Conservation (phyloP, 495 filamentous ascomycete species). For the Rostrohypoxylon terebratum region DNA sequence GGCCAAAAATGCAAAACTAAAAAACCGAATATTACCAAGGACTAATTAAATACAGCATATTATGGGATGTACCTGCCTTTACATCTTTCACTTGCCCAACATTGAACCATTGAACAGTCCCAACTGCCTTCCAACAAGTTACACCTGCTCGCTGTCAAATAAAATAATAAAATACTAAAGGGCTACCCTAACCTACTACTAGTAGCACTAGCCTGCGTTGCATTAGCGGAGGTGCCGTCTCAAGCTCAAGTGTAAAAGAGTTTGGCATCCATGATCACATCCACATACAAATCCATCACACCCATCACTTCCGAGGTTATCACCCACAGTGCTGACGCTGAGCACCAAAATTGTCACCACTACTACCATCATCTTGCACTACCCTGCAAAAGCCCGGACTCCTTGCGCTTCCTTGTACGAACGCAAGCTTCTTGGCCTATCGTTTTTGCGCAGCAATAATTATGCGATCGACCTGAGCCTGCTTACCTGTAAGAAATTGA, state of each 20-base stretch:
- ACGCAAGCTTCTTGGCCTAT: conserved; percentile 28
- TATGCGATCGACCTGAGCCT: conserved; percentile 29
- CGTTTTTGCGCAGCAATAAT: conserved; percentile 27
- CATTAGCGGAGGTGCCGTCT: conserved; percentile 29
- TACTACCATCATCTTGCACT: not conserved
- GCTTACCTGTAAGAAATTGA: conserved; percentile 38
- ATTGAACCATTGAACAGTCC: not conserved
- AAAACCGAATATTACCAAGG: not conserved
- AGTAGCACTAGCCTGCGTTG: conserved; percentile 10
- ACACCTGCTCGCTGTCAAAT: not conserved
- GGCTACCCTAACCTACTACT: too few species aligned
- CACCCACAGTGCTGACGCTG: conserved; percentile 34
- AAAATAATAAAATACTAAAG: too few species aligned
- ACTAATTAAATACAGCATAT: too few species aligned
- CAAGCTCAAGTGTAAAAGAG: conserved; percentile 8
- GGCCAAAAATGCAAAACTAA: conserved; percentile 19
- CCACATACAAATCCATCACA: too few species aligned
- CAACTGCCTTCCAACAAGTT: not conserved
- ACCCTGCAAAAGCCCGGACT: conserved; percentile 9
- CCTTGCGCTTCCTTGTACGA: conserved; percentile 31
- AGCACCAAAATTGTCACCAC: conserved; percentile 9
- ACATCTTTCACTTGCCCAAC: not conserved
- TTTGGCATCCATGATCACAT: too few species aligned
- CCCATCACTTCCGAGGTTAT: not conserved
- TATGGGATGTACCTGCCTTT: not conserved